Base-by-base conservation (phyloP, 441 rosid genomes). In the Corymbia citriodora region DNA sequence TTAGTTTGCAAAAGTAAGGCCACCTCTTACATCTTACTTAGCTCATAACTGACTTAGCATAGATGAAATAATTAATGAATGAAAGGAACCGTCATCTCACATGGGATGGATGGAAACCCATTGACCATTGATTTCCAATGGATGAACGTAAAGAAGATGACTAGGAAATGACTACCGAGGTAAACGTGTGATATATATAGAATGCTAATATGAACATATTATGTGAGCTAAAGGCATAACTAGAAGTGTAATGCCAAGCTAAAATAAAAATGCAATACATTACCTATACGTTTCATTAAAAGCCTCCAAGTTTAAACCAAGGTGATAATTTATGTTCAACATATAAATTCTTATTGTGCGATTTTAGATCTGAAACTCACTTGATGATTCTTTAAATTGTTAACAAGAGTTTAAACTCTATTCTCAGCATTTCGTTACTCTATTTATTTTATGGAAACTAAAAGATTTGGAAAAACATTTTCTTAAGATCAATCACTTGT, bases 361-460 rank as follows among this genome's bases (percentile, higher is more conserved):
- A 25, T 59, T 59, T 59, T 29, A 25, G 25, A 3, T 59, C 10
- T 17, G 3, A 4, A 59, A 25, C 63, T 59, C 63, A 59, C 63
- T 59, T 25, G 63, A 59, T 59, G 63, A 59, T 59, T 59, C 0
- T 23, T 23, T 57, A 57, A 55, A 57, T 57, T 57, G 10, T 23
- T 57, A 23, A 57, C 63, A 57, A 57, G n/a, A 59, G n/a, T 59
- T 59, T 59, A 59, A 59, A 59, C 7, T 59, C 5, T 1, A 0
- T 25, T 59, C n/a, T 59, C 7, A 23, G 7, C n/a, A 25, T 7
- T 59, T 59, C 14, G 2, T 25, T 59, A 4, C 6, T 55, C 10
- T 4, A 0, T 57, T 23, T 57, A 0, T 1, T 23, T 57, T 1
- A 6, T 1, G 29, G 0, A 57, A 57, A 57, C 23, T 57, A 23